Base-by-base conservation (phyloP, 2,329 filamentous ascomycete species). In the Aspergillus unguis region DNA sequence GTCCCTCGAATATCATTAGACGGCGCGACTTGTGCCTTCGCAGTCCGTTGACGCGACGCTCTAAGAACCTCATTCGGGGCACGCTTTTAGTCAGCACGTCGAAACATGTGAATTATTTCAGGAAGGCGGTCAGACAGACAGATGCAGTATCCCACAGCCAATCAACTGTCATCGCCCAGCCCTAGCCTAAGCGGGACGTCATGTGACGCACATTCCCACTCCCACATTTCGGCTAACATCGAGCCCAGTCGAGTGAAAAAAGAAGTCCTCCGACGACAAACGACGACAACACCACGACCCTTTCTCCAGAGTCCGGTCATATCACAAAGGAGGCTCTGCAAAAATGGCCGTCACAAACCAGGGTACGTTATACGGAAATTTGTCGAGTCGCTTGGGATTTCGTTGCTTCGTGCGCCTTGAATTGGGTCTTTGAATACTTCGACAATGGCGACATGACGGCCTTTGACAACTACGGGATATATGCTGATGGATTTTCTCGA, bases 291-390 rank as follows among this genome's bases (percentile, higher is more conserved):
- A 61, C 58, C 52, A 62, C 57, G 55, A 60, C 57, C 53, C 48
- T 44, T 56, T 54, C 52, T 58, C 56, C 51, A 58, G 58, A 44
- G 56, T 59, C 59, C 56, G 47, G 44, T 58, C 52, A 51, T 45
- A 51, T 56, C 42, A 52, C 52, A 48, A 51, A 55, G 50, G 54
- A 59, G 64, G 63, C 65, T 51, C 59, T 56, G 63, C 52, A 58
- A 64, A 61, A 60, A 68, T 68, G 65, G 57, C 64, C 54, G 65
- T 66, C 58, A 60, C 61, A 52, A 65, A 67, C 60, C 57, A 58
- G 58, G 62, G 65, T 68, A 58, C 51, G 65, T 65, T 45, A 10
- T 50, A 41, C 40, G 48, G 41, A 35, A 40, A 43, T 47, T 49
- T 35, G 26, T 27, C 53, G 9, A 32, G 44, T 35, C 35, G 23